Conservation (phyloP, 2,329 filamentous ascomycete genomes). For the Bimuria novae-zelandiae region DNA sequence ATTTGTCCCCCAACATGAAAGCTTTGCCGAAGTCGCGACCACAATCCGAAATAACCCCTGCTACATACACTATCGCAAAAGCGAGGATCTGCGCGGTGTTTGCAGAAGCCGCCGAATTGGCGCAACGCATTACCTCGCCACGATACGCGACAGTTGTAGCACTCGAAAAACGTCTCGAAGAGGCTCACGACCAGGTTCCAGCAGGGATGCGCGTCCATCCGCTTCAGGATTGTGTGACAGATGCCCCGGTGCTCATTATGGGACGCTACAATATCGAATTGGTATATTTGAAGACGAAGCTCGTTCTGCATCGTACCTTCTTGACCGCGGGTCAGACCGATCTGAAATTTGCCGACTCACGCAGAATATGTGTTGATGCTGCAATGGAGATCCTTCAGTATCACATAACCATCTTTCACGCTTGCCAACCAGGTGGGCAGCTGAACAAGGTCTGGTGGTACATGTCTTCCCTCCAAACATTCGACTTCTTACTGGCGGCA, state of each 20-base stretch:
- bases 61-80: conserved; percentile 45
- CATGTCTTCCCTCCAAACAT: conserved; percentile 50
- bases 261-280: conserved; percentile 57
- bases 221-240: conserved; percentile 51
- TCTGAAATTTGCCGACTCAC: conserved; percentile 47
- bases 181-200: conserved; percentile 41
- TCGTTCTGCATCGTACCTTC: conserved; percentile 60
- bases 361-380: conserved; percentile 53
- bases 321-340: conserved; percentile 48
- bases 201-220: conserved; percentile 44
- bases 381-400: conserved; percentile 55
- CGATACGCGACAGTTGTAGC: conserved; percentile 45
- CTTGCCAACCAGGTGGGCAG: conserved; percentile 51
- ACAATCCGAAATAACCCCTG: conserved; percentile 29
- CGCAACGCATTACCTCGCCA: conserved; percentile 43
- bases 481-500: conserved; percentile 55
- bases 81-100: conserved; percentile 41
- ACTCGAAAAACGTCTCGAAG: conserved; percentile 44
- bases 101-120: conserved; percentile 46
- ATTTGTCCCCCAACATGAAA: conserved; percentile 40
- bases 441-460: conserved; percentile 53
- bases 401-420: conserved; percentile 56
- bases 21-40: conserved; percentile 25
- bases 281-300: conserved; percentile 56
- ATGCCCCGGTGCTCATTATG: conserved; percentile 58